Base-by-base conservation (phyloP, 371 early-diverging fungal species). In the Lichtheimia ramosa region DNA sequence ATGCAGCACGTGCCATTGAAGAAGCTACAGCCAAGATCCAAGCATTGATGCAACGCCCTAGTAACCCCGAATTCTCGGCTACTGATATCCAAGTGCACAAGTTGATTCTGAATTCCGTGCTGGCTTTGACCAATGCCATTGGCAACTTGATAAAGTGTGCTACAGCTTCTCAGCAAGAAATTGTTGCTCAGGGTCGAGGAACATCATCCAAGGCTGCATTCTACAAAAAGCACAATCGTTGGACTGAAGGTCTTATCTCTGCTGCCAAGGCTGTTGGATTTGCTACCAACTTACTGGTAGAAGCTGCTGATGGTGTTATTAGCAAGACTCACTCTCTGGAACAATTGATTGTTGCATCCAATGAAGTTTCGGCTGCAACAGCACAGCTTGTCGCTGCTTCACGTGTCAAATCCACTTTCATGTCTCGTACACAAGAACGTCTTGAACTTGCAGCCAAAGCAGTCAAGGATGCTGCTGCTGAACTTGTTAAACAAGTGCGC, bases 151-250 rank as follows among this genome's bases (percentile, higher is more conserved):
- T 98, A 67, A 87, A 89, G 59, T 93, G 95, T 59, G 96, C 98
- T 12, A 94, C 95, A 3, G 90, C 85, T 20, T 91, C 95, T 8
- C 98, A 98, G 73, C 91, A 96, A 70, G 99, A 98, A 76, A 95
- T 97, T 78, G 98, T 97, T 8, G 88, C 94, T 1, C 92, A 96
- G 70, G 96, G 96, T 18, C 83, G 91, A 42, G 96, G 95, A 0
- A 68, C 88, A 3, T 83, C 88, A 18, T 86, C 92, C 43, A 90
- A 90, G 51, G 90, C 91, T 5, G 95, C 93, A 0, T 97, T 96
- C 70, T 98, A 98, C 86, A 97, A 97, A 71, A 96, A 97, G 84
- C 94, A 98, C 79, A 95, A 95, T 81, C 89, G 96, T 65, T 98
- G 99, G 99, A 98, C 97, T 2, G 97, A 98, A 69, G 99, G 99